Percentiles rank a stretch among this genome's conserved stretches.
phyloP scores from a whole-genome alignment of 169 alveolate genomes.

The Perkinsus olseni region DNA sequence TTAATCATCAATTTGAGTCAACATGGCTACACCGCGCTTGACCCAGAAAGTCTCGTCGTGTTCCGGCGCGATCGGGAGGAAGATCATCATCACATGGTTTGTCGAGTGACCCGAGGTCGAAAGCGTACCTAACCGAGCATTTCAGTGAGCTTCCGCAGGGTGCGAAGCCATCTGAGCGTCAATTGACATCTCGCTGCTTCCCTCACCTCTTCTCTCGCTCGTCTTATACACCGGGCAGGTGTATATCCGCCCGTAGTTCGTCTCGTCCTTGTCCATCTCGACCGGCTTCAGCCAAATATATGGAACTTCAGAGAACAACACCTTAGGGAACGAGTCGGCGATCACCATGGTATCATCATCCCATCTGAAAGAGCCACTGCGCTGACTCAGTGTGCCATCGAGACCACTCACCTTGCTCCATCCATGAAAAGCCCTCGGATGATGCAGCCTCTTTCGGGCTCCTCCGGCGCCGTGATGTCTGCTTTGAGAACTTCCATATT shows the following conservation, averaged over 20 bases:
- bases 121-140: conserved; percentile 74
- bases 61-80: conserved; percentile 59
- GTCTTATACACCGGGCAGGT: conserved; percentile 65
- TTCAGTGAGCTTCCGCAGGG: no score
- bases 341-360: conserved; percentile 38
- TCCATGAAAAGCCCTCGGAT: conserved; percentile 78
- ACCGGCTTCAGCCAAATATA: conserved; percentile 54
- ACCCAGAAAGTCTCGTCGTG: conserved; percentile 77
- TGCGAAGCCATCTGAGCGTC: not conserved
- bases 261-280: conserved; percentile 21
- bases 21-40: conserved; percentile 86
- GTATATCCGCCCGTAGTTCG: conserved; percentile 40
- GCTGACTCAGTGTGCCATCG: conserved; percentile 45
- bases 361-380: conserved; percentile 13
- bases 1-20: conserved; percentile 54
- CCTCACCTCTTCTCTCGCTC: conserved; percentile 57
- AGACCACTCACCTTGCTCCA: conserved; percentile 84
- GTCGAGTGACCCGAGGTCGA: conserved; percentile 84
- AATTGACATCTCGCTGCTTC: not conserved
- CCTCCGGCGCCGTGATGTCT: conserved; percentile 29
- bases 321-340: conserved; percentile 46
- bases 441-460: conserved; percentile 72
- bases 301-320: conserved; percentile 25
- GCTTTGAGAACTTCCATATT: conserved; percentile 50
- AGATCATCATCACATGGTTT: conserved; percentile 72